Percentiles rank a stretch among this genome's conserved stretches.
These are phyloP conservation scores for Beauveria australis DNA, from an alignment of 2,329 filamentous ascomycete species.

Conservation along the genomic window DNA sequence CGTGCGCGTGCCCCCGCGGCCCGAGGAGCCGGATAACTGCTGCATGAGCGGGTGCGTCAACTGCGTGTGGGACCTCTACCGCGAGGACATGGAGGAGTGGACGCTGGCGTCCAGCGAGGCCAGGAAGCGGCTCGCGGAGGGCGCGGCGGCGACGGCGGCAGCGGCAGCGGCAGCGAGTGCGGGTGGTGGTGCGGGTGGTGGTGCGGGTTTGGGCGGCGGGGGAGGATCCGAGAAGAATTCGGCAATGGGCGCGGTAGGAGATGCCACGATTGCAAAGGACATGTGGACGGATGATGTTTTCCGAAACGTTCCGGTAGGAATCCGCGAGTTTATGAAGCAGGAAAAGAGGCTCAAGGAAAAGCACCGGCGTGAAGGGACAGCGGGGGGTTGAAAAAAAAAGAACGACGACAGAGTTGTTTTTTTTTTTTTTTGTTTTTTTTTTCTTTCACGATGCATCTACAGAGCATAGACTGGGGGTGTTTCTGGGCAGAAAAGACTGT, in stretches of 20 bases:
- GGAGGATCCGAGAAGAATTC: slow-evolving; percentile 52
- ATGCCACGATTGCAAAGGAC: slow-evolving; percentile 39
- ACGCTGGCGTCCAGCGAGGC: slow-evolving; percentile 57
- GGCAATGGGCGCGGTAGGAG: slow-evolving; percentile 16
- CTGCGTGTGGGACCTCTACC: slow-evolving; percentile 89
- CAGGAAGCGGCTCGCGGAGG: slow-evolving; percentile 39
- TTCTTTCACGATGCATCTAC: too few relatives aligned
- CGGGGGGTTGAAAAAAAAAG: slow-evolving; percentile 29
- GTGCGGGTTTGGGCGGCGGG: slow-evolving; percentile 27
- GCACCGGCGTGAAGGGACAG: slow-evolving; percentile 50
- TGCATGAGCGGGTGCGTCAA: slow-evolving; percentile 99
- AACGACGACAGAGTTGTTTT: not conserved
- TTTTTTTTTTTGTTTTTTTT: not conserved
- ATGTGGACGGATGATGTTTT: slow-evolving; percentile 63
- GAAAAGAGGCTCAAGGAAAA: slow-evolving; percentile 83
- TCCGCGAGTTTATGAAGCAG: slow-evolving; percentile 93
- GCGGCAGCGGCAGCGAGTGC: not conserved
- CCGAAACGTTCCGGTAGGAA: slow-evolving; percentile 77
- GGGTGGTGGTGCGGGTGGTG: too few relatives aligned
- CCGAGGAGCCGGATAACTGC: slow-evolving; percentile 91
- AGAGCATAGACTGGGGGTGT: too few relatives aligned
- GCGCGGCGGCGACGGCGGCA: slow-evolving; percentile 17
- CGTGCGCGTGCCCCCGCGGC: slow-evolving; percentile 72
- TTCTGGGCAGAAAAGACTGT: too few relatives aligned
- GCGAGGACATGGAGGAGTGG: slow-evolving; percentile 92